Conservation (phyloP, 176 grass and related monocot species). For the Triticum aestivum region DNA sequence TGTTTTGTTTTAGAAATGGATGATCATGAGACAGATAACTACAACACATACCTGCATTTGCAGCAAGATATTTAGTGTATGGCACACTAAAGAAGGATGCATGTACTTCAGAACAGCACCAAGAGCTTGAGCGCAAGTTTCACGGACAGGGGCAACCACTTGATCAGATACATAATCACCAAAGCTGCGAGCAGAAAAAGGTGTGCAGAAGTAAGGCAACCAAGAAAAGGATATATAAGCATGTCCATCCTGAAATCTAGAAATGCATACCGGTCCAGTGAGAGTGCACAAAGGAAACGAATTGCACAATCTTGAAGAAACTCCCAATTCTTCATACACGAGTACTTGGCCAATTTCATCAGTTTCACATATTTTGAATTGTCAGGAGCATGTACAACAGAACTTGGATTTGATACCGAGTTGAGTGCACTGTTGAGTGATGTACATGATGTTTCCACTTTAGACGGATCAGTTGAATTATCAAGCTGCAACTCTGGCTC, state of each 20-base stretch:
- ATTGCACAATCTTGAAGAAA: slow-evolving; percentile 98
- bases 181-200: slow-evolving; percentile 62
- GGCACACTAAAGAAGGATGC: slow-evolving; percentile 85
- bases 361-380: slow-evolving; percentile 71
- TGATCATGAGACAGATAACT: slow-evolving; percentile 10
- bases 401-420: slow-evolving; percentile 27
- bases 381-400: slow-evolving; percentile 51
- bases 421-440: slow-evolving; percentile 29
- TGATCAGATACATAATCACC: slow-evolving; percentile 99
- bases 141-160: slow-evolving; percentile 96
- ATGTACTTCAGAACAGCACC: slow-evolving; percentile 97
- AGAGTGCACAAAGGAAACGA: slow-evolving; percentile 94
- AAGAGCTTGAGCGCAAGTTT: slow-evolving; percentile 98
- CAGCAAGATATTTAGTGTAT: slow-evolving; percentile 87
- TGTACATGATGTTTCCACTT: slow-evolving; percentile 29
- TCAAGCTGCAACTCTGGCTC: slow-evolving; percentile 46
- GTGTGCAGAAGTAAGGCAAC: slow-evolving; percentile 17
- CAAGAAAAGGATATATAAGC: neutral
- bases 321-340: slow-evolving; percentile 93
- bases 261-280: slow-evolving; percentile 87
- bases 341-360: slow-evolving; percentile 67
- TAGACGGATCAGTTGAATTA: slow-evolving; percentile 29
- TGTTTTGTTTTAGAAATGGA: slow-evolving; percentile 14
- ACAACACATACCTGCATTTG: slow-evolving; percentile 85
- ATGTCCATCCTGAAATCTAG: slow-evolving; percentile 10